A percentile compares a stretch with the other conserved stretches of the same genome.
These are phyloP conservation scores for Phyllosticta capitalensis DNA, from an alignment of 2,329 filamentous ascomycete species.

Conservation along the genomic window DNA sequence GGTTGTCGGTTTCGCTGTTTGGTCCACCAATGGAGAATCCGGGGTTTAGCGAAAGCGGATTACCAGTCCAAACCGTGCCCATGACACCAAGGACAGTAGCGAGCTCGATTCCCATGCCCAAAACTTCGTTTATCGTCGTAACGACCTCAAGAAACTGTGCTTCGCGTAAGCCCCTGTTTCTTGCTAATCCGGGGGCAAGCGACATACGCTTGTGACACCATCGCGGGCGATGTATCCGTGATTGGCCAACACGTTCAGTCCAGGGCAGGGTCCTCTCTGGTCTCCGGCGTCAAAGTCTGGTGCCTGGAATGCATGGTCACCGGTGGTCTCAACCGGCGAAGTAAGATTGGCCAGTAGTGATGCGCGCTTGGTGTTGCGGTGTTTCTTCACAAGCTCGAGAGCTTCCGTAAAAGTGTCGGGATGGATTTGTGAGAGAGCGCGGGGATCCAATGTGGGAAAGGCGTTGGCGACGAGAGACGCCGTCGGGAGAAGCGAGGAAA, in stretches of 20 bases:
- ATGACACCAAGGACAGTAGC: constrained; percentile 26
- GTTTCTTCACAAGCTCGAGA: constrained; percentile 12
- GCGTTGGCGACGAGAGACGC: constrained; percentile 1
- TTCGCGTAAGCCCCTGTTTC: neutral
- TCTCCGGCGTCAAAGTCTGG: constrained; percentile 2
- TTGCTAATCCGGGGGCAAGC: neutral
- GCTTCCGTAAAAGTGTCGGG: constrained; percentile 14
- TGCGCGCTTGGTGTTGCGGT: constrained; percentile 13
- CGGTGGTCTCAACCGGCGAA: constrained; percentile 6
- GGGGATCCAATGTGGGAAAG: constrained; percentile 12
- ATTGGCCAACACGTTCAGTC: constrained; percentile 27
- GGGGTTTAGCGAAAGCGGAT: constrained; percentile 40
- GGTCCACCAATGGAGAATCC: constrained; percentile 22
- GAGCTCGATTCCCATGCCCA: constrained; percentile 20
- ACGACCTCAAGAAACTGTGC: neutral
- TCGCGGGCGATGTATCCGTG: constrained; percentile 23
- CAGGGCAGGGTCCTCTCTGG: constrained; percentile 24
- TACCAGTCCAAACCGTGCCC: constrained; percentile 28
- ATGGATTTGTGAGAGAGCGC: constrained; percentile 10
- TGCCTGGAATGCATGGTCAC: constrained; percentile 9
- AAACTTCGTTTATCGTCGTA: constrained; percentile 10
- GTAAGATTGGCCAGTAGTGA: neutral
- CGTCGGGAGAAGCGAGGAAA: constrained; percentile 9
- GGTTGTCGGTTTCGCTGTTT: constrained; percentile 27
- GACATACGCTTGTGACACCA: constrained; percentile 5